phyloP scores from a whole-genome alignment of 169 alveolate species.

The Neospora caninum region DNA sequence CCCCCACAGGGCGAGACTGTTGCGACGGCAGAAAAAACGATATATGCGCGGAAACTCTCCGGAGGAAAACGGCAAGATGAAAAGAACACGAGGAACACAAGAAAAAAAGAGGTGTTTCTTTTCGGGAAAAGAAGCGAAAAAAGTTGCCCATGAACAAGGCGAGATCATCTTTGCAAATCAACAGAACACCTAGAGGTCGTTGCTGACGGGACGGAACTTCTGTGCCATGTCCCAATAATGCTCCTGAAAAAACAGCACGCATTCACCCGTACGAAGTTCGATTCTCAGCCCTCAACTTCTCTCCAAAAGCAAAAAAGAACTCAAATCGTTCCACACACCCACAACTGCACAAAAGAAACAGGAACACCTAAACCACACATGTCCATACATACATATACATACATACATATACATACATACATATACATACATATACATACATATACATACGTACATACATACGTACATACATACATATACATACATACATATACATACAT shows the following conservation, averaged over 20 bases:
- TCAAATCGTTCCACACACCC: background rate
- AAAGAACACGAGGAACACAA: too few species aligned
- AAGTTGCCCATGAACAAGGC: too few species aligned
- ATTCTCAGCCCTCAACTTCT: too few species aligned
- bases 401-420: background rate
- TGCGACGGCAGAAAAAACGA: too few species aligned
- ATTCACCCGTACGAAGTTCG: background rate
- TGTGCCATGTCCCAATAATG: constrained; percentile 50
- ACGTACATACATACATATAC: background rate
- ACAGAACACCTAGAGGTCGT: background rate
- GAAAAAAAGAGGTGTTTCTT: too few species aligned
- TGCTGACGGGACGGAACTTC: constrained; percentile 14
- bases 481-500: too few species aligned
- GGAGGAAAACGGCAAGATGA: too few species aligned
- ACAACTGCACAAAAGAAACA: background rate
- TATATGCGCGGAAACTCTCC: too few species aligned
- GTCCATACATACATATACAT: background rate
- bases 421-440: background rate
- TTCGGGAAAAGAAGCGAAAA: too few species aligned
- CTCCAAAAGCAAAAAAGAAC: background rate
- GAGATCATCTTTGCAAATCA: too few species aligned
- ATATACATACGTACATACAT: background rate
- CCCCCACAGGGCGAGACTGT: too few species aligned
- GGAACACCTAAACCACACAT: background rate
- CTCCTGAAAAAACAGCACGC: constrained; percentile 1